Conservation (phyloP, 306 rosid species). For the Pterocarpus santalinus region DNA sequence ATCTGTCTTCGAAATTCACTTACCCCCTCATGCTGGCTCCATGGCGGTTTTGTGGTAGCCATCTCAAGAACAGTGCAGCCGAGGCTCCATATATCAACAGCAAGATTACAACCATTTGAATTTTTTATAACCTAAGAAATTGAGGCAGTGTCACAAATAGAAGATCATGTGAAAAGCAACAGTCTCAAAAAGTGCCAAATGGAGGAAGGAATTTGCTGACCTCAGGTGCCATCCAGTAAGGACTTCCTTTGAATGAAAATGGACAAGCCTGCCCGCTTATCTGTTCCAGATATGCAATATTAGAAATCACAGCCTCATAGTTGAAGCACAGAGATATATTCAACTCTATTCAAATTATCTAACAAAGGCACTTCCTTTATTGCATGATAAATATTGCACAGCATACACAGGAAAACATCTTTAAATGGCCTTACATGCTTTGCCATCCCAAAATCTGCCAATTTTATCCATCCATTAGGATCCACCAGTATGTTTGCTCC, state of each 20-base stretch:
- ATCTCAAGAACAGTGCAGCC: conserved; percentile 98
- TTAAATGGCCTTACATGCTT: conserved; percentile 85
- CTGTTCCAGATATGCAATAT: conserved; percentile 57
- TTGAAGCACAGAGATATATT: conserved; percentile 56
- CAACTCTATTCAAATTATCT: conserved; percentile 62
- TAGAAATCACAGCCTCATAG: conserved; percentile 37
- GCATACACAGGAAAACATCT: conserved; percentile 65
- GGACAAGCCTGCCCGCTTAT: conserved; percentile 80
- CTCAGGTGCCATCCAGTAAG: conserved; percentile 99
- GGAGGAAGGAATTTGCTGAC: conserved; percentile 52
- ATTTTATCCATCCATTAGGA: conserved; percentile 86
- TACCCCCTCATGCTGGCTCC: conserved; percentile 98
- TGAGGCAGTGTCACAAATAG: conserved; percentile 39
- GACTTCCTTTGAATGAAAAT: conserved; percentile 94
- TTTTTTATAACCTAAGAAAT: conserved; percentile 74
- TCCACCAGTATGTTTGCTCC: conserved; percentile 98
- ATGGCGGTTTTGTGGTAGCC: conserved; percentile 96
- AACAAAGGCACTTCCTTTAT: conserved; percentile 22
- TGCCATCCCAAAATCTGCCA: conserved; percentile 99
- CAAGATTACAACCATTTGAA: conserved; percentile 80
- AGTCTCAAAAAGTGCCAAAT: conserved; percentile 13
- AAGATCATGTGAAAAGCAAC: conserved; percentile 18
- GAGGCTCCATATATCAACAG: conserved; percentile 97
- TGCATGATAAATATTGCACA: conserved; percentile 21
- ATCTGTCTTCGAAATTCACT: conserved; percentile 44